Conservation (phyloP, 192 early-diverging fungal genomes). For the Podila epicladia region DNA sequence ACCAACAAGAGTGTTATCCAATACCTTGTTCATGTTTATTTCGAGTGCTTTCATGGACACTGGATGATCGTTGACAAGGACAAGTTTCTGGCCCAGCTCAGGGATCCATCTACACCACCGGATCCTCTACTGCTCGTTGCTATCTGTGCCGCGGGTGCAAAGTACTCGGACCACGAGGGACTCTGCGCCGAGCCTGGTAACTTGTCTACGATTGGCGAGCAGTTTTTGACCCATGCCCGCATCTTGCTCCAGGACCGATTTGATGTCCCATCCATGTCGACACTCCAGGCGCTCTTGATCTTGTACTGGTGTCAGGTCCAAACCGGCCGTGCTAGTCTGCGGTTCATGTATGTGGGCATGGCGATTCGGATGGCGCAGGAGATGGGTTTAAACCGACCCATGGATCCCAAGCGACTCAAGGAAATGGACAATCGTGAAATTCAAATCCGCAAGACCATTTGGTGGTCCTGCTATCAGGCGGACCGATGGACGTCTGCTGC, state of each 20-base stretch:
- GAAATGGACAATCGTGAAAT: conserved; percentile 35
- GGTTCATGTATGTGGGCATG: conserved; percentile 53
- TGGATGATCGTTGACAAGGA: conserved; percentile 52
- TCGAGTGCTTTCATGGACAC: conserved; percentile 46
- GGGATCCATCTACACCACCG: conserved; percentile 22
- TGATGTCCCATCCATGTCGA: conserved; percentile 53
- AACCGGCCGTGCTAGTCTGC: conserved; percentile 45
- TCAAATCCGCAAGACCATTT: conserved; percentile 46
- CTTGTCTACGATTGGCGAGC: conserved; percentile 42
- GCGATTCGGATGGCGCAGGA: conserved; percentile 58
- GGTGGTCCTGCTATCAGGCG: conserved; percentile 51
- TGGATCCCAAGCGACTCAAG: conserved; percentile 25
- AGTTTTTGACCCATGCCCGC: conserved; percentile 43
- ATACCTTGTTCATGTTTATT: conserved; percentile 46
- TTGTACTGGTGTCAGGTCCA: conserved; percentile 52
- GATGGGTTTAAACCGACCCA: conserved; percentile 48
- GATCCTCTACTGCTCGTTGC: conserved; percentile 42
- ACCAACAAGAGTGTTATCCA: conserved; percentile 53
- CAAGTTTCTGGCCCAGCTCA: conserved; percentile 41
- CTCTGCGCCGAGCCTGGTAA: conserved; percentile 44
- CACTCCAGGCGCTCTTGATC: conserved; percentile 53
- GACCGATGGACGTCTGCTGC: conserved; percentile 51
- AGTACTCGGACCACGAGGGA: conserved; percentile 40
- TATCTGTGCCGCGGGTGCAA: conserved; percentile 48
- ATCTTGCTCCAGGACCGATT: conserved; percentile 51